Percentiles rank a stretch among this genome's conserved stretches.
Evolutionary conservation across 345 rosid species (phyloP).

Genomic region (Garcia nutans): DNA sequence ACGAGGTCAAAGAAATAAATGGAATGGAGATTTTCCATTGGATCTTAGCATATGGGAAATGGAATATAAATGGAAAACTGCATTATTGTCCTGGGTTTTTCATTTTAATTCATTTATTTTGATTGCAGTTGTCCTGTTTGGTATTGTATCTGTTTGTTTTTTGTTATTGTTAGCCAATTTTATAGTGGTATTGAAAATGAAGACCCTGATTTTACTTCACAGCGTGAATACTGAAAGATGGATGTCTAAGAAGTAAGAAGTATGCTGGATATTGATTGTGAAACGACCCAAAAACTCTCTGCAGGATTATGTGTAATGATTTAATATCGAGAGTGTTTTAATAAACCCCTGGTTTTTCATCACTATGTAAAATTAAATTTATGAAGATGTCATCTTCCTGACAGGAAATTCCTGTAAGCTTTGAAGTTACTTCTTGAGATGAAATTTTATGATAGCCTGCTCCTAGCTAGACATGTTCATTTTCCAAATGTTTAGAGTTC

Average conservation of each 20-base stretch:
- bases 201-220: too few species aligned
- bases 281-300: not conserved
- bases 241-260: not conserved
- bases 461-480: not conserved
- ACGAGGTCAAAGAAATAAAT: not conserved
- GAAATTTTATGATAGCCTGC: not conserved
- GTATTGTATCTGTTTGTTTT: too few species aligned
- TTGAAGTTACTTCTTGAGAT: not conserved
- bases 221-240: not conserved
- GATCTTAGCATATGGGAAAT: not conserved
- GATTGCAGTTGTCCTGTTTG: too few species aligned
- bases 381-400: too few species aligned
- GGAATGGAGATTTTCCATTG: not conserved
- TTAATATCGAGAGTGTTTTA: not conserved
- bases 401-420: not conserved
- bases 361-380: not conserved
- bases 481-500: slow-evolving; percentile 7
- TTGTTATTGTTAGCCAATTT: too few species aligned
- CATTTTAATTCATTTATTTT: too few species aligned
- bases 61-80: not conserved
- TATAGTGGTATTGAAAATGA: not conserved
- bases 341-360: not conserved
- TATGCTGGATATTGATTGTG: too few species aligned
- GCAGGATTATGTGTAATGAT: not conserved
- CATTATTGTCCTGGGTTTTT: not conserved